Conservation (phyloP, 163 green algal genomes). For the Scenedesmus sp. region DNA sequence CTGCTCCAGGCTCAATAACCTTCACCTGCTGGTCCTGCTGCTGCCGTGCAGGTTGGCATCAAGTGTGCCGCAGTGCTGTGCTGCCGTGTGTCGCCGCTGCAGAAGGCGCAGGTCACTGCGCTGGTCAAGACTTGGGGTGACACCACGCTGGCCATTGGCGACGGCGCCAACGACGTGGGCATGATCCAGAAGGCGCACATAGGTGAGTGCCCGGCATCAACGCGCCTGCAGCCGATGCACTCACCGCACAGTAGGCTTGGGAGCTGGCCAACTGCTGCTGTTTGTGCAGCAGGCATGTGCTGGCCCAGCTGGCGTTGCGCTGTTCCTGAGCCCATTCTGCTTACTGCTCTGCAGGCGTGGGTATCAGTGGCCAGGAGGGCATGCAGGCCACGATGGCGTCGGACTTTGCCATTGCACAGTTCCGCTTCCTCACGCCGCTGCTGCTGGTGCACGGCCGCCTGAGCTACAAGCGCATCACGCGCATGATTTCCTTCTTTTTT, state of each 20-base stretch:
- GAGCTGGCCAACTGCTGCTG: not conserved
- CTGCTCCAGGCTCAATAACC: not conserved
- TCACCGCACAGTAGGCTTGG: not conserved
- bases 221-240: not conserved
- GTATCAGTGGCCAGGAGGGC: slow-evolving; percentile 89
- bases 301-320: not conserved
- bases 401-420: slow-evolving; percentile 91
- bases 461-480: slow-evolving; percentile 90
- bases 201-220: slow-evolving; percentile 52
- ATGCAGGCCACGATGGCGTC: slow-evolving; percentile 82
- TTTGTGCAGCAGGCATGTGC: not conserved
- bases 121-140: slow-evolving; percentile 83
- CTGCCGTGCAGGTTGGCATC: slow-evolving; percentile 63
- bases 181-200: slow-evolving; percentile 94
- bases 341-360: slow-evolving; percentile 71
- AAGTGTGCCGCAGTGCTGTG: slow-evolving; percentile 82
- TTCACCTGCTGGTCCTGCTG: not conserved
- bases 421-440: slow-evolving; percentile 87
- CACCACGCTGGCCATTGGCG: slow-evolving; percentile 87
- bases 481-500: slow-evolving; percentile 85
- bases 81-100: slow-evolving; percentile 88
- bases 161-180: slow-evolving; percentile 92
- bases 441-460: slow-evolving; percentile 93
- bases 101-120: slow-evolving; percentile 88
- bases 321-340: not conserved